Evolutionary conservation across 345 rosid genomes (phyloP).

Genomic region (Mercurialis annua): DNA sequence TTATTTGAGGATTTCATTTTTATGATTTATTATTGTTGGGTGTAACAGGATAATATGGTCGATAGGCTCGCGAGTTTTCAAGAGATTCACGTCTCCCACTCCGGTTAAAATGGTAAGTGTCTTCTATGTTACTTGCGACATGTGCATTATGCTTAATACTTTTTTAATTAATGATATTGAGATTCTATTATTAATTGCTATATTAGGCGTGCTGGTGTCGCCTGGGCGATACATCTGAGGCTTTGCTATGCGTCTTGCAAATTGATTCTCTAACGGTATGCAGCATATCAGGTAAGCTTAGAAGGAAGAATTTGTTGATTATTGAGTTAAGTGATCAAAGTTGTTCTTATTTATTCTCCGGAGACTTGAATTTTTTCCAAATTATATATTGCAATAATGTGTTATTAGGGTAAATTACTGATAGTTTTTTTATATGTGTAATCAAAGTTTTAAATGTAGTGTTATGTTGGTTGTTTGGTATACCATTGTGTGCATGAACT

Average conservation of each 20-base stretch:
- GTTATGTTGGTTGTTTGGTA: background rate
- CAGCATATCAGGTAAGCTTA: constrained; percentile 69
- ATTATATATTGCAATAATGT: no score
- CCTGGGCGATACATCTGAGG: constrained; percentile 54
- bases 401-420: no score
- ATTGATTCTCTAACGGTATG: constrained; percentile 63
- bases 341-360: no score
- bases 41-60: constrained; percentile 29
- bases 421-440: background rate
- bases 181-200: no score
- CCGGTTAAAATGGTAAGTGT: constrained; percentile 25
- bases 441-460: no score
- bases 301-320: constrained; percentile 7
- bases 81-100: constrained; percentile 27
- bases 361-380: no score
- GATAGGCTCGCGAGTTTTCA: constrained; percentile 24
- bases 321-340: no score
- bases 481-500: no score
- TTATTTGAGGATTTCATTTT: background rate
- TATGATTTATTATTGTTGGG: background rate
- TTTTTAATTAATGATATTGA: background rate
- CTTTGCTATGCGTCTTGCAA: constrained; percentile 73
- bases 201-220: no score
- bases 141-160: background rate
- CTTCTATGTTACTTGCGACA: background rate